Evolutionary conservation across 2,329 filamentous ascomycete species (phyloP).

Genomic region (Sclerotinia subarctica): DNA sequence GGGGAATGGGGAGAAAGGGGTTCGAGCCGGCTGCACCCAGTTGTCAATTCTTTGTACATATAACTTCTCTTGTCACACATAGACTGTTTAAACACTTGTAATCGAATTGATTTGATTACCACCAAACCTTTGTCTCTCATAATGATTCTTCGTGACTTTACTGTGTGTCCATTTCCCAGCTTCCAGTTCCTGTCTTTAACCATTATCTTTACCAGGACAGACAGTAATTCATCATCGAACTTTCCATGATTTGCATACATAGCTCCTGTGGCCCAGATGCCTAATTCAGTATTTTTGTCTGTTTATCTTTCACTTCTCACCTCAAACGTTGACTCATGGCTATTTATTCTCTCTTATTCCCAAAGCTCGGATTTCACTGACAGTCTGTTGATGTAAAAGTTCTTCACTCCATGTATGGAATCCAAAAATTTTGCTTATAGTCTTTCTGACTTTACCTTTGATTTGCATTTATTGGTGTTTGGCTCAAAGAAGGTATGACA

Average conservation of each 20-base stretch:
- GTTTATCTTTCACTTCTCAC: background rate
- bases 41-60: constrained; percentile 6
- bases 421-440: background rate
- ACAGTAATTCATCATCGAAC: too few species aligned
- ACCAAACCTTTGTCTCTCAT: background rate
- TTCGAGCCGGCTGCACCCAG: background rate
- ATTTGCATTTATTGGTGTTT: background rate
- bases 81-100: constrained; percentile 5
- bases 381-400: background rate
- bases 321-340: background rate
- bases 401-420: background rate
- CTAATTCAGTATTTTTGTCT: too few species aligned
- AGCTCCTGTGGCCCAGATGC: too few species aligned
- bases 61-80: background rate
- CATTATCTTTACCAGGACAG: too few species aligned
- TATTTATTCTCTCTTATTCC: background rate
- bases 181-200: too few species aligned
- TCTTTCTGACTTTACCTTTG: rapidly evolving
- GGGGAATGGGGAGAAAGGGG: background rate
- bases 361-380: background rate
- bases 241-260: too few species aligned
- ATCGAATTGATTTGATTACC: constrained; percentile 5
- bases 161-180: background rate
- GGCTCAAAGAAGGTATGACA: too few species aligned
- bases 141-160: background rate